Percentiles rank a stretch among this genome's conserved stretches.
Conservation (phyloP, 1,284 basidiomycete species). For the Cryptococcus hybrid region DNA sequence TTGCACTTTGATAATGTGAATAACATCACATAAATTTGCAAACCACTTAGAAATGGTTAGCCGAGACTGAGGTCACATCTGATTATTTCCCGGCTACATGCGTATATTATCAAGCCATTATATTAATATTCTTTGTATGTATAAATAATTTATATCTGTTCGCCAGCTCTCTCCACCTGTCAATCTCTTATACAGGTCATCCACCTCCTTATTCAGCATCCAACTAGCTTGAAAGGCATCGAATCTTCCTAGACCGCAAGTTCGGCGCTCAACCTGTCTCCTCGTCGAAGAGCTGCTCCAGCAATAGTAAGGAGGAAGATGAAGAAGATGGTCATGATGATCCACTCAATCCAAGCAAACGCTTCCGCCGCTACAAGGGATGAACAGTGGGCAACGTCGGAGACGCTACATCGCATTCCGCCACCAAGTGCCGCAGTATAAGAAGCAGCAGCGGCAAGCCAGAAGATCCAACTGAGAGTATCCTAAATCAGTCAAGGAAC, state of each 20-base stretch:
- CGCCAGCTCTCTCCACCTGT: background rate
- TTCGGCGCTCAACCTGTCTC: slow-evolving; percentile 38
- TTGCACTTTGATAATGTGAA: no score
- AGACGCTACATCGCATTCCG: slow-evolving; percentile 33
- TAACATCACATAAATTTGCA: no score
- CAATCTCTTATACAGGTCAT: background rate
- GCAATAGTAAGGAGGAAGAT: slow-evolving; percentile 33
- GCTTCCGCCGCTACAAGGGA: slow-evolving; percentile 46
- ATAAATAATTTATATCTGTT: background rate
- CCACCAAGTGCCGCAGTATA: slow-evolving; percentile 44
- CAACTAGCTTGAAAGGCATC: no score
- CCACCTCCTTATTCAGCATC: background rate
- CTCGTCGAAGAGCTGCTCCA: slow-evolving; percentile 31
- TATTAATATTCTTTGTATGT: background rate
- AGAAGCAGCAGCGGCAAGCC: slow-evolving; percentile 45
- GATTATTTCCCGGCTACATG: background rate
- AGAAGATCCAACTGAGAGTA: slow-evolving; percentile 22
- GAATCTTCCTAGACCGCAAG: slow-evolving; percentile 3
- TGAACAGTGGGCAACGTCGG: slow-evolving; percentile 35
- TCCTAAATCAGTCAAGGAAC: background rate
- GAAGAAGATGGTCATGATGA: slow-evolving; percentile 42
- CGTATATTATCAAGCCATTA: background rate
- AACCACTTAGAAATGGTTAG: background rate
- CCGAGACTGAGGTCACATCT: background rate
- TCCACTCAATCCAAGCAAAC: slow-evolving; percentile 51